Percentiles rank a stretch among this genome's conserved stretches.
These are phyloP conservation scores for Vitis cinerea DNA, from an alignment of 164 flowering plant genomes.

Conservation along the genomic window DNA sequence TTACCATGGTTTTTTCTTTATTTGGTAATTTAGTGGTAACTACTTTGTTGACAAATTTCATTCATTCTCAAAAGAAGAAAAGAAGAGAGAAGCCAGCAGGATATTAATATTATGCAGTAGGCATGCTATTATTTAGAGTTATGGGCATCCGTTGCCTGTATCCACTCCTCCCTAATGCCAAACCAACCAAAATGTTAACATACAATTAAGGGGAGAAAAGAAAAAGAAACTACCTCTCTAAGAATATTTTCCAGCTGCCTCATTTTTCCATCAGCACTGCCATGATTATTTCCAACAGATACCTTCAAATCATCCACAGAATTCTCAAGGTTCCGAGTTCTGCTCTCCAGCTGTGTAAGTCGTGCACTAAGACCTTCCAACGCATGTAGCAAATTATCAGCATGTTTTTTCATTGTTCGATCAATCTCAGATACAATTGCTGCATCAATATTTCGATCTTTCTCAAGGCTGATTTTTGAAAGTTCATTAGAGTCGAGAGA, in stretches of 20 bases:
- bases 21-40: too few species aligned
- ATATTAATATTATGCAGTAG: not conserved
- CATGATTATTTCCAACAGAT: conserved; percentile 67
- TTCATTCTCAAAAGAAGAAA: not conserved
- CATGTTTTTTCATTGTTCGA: conserved; percentile 72
- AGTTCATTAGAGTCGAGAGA: conserved; percentile 49
- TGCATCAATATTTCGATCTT: conserved; percentile 38
- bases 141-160: not conserved
- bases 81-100: not conserved
- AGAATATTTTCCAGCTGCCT: conserved; percentile 81
- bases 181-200: not conserved
- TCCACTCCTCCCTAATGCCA: not conserved
- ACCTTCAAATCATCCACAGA: conserved; percentile 84
- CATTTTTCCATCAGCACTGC: conserved; percentile 79
- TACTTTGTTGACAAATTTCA: too few species aligned
- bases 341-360: conserved; percentile 73
- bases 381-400: conserved; percentile 66
- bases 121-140: not conserved
- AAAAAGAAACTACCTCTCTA: conserved; percentile 56
- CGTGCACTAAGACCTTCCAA: conserved; percentile 80
- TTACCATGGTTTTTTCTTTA: too few species aligned
- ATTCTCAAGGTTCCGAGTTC: conserved; percentile 68
- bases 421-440: conserved; percentile 68
- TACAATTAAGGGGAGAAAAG: not conserved
- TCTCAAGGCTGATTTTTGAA: conserved; percentile 36